Conservation (phyloP, 2,329 filamentous ascomycete genomes). For the Dothideomycetidae sp. region DNA sequence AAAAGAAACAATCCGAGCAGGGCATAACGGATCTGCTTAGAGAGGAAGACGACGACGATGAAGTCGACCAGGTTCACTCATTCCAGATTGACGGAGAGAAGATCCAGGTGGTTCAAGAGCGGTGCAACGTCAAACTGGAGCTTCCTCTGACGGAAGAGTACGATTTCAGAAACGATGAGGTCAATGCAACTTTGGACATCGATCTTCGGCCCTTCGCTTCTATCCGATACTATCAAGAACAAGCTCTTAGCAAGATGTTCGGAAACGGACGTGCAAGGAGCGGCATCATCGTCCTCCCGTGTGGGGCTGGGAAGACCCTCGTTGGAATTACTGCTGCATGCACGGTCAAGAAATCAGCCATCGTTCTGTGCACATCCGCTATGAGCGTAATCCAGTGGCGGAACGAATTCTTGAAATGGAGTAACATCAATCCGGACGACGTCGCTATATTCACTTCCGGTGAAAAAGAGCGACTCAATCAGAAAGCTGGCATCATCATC, state of each 20-base stretch:
- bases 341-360: constrained; percentile 91
- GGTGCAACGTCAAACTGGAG: constrained; percentile 64
- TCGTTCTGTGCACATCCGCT: constrained; percentile 88
- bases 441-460: constrained; percentile 92
- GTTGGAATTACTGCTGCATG: constrained; percentile 97
- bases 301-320: constrained; percentile 90
- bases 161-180: constrained; percentile 82
- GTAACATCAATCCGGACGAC: constrained; percentile 88
- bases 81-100: constrained; percentile 77
- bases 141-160: constrained; percentile 92
- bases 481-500: constrained; percentile 89
- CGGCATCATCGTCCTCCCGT: constrained; percentile 92
- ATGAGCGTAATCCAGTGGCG: constrained; percentile 98
- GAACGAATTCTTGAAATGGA: constrained; percentile 95
- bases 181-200: constrained; percentile 84
- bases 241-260: constrained; percentile 98
- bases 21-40: constrained; percentile 56
- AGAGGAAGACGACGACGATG: constrained; percentile 71
- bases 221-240: constrained; percentile 91
- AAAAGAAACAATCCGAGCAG: constrained; percentile 24
- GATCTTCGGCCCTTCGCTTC: constrained; percentile 79
- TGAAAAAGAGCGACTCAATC: constrained; percentile 71
- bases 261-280: constrained; percentile 94
- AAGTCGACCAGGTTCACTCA: constrained; percentile 74
- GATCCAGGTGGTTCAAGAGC: constrained; percentile 77